phyloP scores from a whole-genome alignment of 192 early-diverging fungal genomes.

The Geranomyces variabilis region DNA sequence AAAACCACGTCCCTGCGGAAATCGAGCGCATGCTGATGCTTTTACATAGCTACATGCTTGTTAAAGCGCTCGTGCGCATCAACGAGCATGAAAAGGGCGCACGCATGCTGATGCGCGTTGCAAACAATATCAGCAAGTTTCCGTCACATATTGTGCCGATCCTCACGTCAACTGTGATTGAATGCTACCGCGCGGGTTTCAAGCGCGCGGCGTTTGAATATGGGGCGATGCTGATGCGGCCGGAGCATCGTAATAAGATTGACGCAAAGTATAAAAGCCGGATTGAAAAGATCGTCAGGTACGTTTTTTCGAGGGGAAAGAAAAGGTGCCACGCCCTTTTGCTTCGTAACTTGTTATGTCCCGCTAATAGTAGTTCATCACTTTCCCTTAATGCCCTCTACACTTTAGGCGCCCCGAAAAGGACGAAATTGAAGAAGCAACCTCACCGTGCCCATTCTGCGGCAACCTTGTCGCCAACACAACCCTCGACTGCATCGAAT shows the following conservation, averaged over 20 bases:
- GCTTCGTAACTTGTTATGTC: too few relatives aligned
- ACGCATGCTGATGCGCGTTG: slow-evolving; percentile 60
- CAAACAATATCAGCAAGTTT: slow-evolving; percentile 60
- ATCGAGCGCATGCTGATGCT: slow-evolving; percentile 61
- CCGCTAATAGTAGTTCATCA: not conserved
- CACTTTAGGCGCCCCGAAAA: slow-evolving; percentile 54
- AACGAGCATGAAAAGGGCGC: slow-evolving; percentile 55
- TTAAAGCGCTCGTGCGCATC: slow-evolving; percentile 53
- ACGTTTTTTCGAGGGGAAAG: not conserved
- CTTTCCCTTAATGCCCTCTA: not conserved
- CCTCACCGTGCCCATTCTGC: slow-evolving; percentile 60
- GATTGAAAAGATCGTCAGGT: slow-evolving; percentile 63
- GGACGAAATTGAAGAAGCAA: slow-evolving; percentile 48
- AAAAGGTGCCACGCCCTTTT: not conserved
- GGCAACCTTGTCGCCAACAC: slow-evolving; percentile 48
- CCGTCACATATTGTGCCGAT: slow-evolving; percentile 60
- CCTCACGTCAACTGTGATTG: slow-evolving; percentile 65
- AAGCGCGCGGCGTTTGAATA: slow-evolving; percentile 57
- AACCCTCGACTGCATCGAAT: slow-evolving; percentile 54
- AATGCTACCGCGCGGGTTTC: slow-evolving; percentile 58
- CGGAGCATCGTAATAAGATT: slow-evolving; percentile 60
- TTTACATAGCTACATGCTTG: slow-evolving; percentile 63
- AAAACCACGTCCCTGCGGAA: slow-evolving; percentile 52
- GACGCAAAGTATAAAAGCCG: slow-evolving; percentile 60
- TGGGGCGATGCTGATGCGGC: slow-evolving; percentile 62